Evolutionary conservation across 208 protist species (phyloP), one percentile per base, ranked within the genome.

Genomic region (Leishmania braziliensis): DNA sequence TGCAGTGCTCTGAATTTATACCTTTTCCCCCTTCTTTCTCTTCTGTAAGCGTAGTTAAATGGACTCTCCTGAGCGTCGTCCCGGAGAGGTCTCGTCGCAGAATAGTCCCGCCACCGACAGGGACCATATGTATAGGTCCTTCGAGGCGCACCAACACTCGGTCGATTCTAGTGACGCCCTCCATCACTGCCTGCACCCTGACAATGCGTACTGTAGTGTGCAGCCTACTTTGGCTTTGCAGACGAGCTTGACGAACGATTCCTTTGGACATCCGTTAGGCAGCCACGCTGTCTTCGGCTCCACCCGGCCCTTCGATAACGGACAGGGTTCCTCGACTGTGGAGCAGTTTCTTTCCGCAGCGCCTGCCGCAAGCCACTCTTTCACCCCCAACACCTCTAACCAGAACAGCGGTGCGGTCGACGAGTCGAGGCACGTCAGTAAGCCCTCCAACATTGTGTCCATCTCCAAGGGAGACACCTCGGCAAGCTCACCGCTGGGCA

Each of bases 261-360:
- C 88, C 78, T 92, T 92, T 69, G 84, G 82, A 20, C 63, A 82
- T 29, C 82, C 77, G 43, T 68, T 87, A 53, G 69, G 81, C 74
- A 51, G 73, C 75, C 75, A 80, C 33, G 74, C 86, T 26, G 72
- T 88, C 50, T 83, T 92, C 23, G 86, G 83, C 69, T 63, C 86
- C 51, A 92, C 88, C 10, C 76, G 80, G 6, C 88, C 88, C 16
- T 92, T 87, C 76, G 79, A 77, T 79, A 83, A 50, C 50, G 70
- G 54, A 26, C 71, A 77, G 46, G 51, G 29, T 53, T 50, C 78
- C 65, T 56, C 51, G 20, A 80, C 63, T 10, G 84, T 88, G 51
- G 88, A 92, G 79, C 66, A 84, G 66, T 92, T 92, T 78, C 82
- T 92, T 18, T 79, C 82, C 29, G 81, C 73, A 54, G 72, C 53